These are phyloP conservation scores for Ogataea trehalophila DNA, from an alignment of 805 yeast genomes.

Conservation along the genomic window DNA sequence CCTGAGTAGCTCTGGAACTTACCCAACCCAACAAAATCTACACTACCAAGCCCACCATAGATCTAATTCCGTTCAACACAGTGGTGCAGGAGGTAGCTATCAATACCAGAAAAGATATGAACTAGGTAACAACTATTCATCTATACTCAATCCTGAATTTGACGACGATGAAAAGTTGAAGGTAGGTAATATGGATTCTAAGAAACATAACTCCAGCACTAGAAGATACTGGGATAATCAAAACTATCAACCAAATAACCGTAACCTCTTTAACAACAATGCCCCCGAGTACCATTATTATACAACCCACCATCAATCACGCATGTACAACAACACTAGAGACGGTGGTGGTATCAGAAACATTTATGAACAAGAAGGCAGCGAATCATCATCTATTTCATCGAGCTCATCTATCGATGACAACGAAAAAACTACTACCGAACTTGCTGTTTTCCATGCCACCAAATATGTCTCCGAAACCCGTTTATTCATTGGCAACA, in stretches of 20 bases:
- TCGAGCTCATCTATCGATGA: conserved; percentile 15
- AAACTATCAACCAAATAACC: neutral
- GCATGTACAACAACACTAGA: too few relatives aligned
- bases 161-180: conserved; percentile 7
- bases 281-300: neutral
- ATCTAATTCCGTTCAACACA: neutral
- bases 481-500: conserved; percentile 50
- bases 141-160: conserved; percentile 21
- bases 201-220: neutral
- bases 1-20: too few relatives aligned
- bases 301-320: too few relatives aligned
- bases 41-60: neutral
- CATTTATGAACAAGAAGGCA: too few relatives aligned
- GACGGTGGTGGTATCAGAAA: too few relatives aligned
- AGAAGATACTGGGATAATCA: neutral
- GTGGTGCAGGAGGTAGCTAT: neutral
- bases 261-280: neutral
- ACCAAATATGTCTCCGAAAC: conserved; percentile 36
- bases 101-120: conserved; percentile 7
- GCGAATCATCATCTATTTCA: neutral
- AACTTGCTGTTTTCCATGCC: conserved; percentile 18
- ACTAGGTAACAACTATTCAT: conserved; percentile 24
- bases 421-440: conserved; percentile 19
- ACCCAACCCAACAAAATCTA: too few relatives aligned
- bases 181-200: neutral